A percentile compares a stretch with the other conserved stretches of the same genome.
Evolutionary conservation across 1,139 yeast species (phyloP).

Genomic region (Sugiyamaella paludigena): DNA sequence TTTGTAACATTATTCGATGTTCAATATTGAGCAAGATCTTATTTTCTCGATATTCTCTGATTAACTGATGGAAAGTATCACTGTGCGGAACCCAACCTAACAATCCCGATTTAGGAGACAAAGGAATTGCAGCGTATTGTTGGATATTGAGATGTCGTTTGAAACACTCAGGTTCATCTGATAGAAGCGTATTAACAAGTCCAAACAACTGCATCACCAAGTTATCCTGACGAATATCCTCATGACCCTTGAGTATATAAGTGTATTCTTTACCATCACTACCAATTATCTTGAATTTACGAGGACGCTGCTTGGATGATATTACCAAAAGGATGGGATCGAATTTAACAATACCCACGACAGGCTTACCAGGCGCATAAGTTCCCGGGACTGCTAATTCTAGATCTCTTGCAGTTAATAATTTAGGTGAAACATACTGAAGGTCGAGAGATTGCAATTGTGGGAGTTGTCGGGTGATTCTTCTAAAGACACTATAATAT

Average conservation of each 20-base stretch:
- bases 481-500: conserved; percentile 87
- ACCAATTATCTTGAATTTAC: conserved; percentile 75
- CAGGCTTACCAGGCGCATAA: conserved; percentile 78
- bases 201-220: conserved; percentile 98
- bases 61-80: conserved; percentile 92
- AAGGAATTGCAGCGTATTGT: conserved; percentile 86
- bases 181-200: conserved; percentile 81
- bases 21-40: conserved; percentile 88
- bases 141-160: conserved; percentile 93
- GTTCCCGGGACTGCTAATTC: conserved; percentile 95
- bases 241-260: conserved; percentile 88
- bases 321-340: conserved; percentile 87
- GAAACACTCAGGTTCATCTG: conserved; percentile 92
- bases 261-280: conserved; percentile 89
- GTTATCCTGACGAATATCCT: conserved; percentile 96
- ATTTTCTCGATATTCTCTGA: conserved; percentile 89
- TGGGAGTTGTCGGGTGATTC: conserved; percentile 85
- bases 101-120: conserved; percentile 95
- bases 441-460: conserved; percentile 82
- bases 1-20: conserved; percentile 92
- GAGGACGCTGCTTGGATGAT: conserved; percentile 93
- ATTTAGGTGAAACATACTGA: conserved; percentile 85
- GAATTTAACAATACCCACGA: conserved; percentile 67
- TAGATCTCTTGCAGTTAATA: conserved; percentile 73
- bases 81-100: conserved; percentile 97